phyloP scores from a whole-genome alignment of 495 filamentous ascomycete species.

The Cryomyces minteri region DNA sequence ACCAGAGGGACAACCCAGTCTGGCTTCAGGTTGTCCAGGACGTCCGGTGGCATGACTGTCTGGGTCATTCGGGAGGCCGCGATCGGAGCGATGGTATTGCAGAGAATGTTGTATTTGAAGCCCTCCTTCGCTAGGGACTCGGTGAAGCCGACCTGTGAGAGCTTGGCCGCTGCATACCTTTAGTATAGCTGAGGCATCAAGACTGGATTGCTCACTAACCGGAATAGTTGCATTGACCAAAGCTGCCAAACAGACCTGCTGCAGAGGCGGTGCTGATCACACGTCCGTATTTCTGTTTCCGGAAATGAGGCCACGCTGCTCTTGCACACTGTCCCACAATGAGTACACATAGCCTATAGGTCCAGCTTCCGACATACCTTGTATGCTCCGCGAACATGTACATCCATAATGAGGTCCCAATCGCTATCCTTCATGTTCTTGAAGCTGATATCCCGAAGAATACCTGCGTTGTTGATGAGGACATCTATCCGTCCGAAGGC shows the following conservation, averaged over 20 bases:
- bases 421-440: slow-evolving; percentile 98
- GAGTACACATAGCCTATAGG: not conserved
- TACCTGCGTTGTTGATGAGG: slow-evolving; percentile 95
- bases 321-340: slow-evolving; percentile 46
- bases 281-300: slow-evolving; percentile 95
- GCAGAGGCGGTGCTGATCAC: slow-evolving; percentile 94
- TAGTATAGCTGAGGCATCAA: slow-evolving; percentile 1
- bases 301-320: slow-evolving; percentile 94
- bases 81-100: slow-evolving; percentile 92
- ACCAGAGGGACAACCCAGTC: slow-evolving; percentile 95
- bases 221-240: slow-evolving; percentile 95
- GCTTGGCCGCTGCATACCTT: slow-evolving; percentile 53
- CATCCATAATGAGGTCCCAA: slow-evolving; percentile 87
- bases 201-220: slow-evolving; percentile 20
- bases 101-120: slow-evolving; percentile 92
- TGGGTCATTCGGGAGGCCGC: slow-evolving; percentile 94
- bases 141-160: slow-evolving; percentile 92
- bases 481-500: slow-evolving; percentile 85
- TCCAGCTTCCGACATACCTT: slow-evolving; percentile 33
- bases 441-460: slow-evolving; percentile 89
- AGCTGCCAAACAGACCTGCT: slow-evolving; percentile 87
- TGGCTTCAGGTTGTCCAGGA: slow-evolving; percentile 75
- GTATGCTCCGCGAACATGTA: slow-evolving; percentile 90
- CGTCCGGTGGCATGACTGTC: slow-evolving; percentile 92
- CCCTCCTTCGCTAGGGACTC: slow-evolving; percentile 98